These are phyloP conservation scores for Aspergillus steynii DNA, from an alignment of 495 filamentous ascomycete species.

Conservation along the genomic window DNA sequence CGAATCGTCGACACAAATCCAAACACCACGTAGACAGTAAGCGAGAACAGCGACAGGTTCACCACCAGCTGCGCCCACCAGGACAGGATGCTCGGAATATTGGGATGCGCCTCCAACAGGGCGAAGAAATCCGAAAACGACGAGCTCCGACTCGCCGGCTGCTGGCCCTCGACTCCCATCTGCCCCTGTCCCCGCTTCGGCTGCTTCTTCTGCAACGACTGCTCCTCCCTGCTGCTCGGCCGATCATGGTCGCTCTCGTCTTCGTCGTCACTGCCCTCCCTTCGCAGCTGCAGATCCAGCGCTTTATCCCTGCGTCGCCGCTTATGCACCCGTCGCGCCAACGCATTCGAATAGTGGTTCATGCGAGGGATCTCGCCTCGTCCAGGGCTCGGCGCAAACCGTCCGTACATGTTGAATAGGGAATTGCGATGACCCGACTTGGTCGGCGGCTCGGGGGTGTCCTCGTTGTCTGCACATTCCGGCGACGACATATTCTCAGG, in stretches of 20 bases:
- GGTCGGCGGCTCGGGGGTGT: conserved; percentile 61
- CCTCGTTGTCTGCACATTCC: conserved; percentile 67
- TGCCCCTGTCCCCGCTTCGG: conserved; percentile 18
- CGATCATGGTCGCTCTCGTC: conserved; percentile 55
- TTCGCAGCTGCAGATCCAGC: conserved; percentile 41
- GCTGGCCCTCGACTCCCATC: conserved; percentile 3
- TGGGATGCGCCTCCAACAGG: conserved; percentile 74
- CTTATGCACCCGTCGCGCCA: conserved; percentile 56
- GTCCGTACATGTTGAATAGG: conserved; percentile 43
- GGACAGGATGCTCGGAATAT: conserved; percentile 82
- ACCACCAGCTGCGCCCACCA: conserved; percentile 81
- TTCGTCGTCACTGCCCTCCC: conserved; percentile 46
- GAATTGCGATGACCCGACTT: conserved; percentile 49
- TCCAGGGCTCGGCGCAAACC: conserved; percentile 52
- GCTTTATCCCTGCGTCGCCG: conserved; percentile 49
- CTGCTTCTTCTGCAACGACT: conserved; percentile 23
- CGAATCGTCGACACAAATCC: conserved; percentile 69
- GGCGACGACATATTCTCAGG: conserved; percentile 80
- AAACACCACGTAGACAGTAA: conserved; percentile 70
- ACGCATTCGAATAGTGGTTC: conserved; percentile 52
- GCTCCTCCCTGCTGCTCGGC: conserved; percentile 45
- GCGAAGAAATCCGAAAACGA: conserved; percentile 61
- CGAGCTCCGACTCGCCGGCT: conserved; percentile 23
- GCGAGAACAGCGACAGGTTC: conserved; percentile 69
- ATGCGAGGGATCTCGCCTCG: conserved; percentile 57